These are phyloP conservation scores for Debaryomycetaceae sp. DNA, from an alignment of 1,139 yeast genomes.

Conservation along the genomic window DNA sequence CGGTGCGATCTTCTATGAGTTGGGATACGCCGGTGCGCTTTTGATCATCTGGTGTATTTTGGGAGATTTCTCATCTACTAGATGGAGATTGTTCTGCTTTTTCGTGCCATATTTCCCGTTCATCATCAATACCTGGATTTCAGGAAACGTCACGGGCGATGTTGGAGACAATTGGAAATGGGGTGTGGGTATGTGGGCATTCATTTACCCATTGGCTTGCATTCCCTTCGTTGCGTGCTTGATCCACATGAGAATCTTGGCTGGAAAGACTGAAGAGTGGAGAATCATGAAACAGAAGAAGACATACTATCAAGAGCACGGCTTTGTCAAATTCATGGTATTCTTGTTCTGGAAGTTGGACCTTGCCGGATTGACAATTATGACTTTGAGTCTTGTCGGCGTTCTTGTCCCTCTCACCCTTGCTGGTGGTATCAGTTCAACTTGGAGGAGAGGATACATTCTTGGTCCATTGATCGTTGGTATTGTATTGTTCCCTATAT, in stretches of 20 bases:
- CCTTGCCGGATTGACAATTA: conserved; percentile 26
- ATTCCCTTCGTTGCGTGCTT: conserved; percentile 28
- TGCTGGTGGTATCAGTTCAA: conserved; percentile 29
- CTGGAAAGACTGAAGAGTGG: conserved; percentile 35
- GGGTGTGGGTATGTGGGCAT: conserved; percentile 40
- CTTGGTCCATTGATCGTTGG: conserved; percentile 37
- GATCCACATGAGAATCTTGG: conserved; percentile 31
- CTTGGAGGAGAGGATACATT: conserved; percentile 27
- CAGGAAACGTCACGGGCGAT: conserved; percentile 44
- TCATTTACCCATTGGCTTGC: conserved; percentile 34
- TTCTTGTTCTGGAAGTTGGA: conserved; percentile 33
- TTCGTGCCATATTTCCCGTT: conserved; percentile 60
- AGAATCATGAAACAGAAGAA: conserved; percentile 17
- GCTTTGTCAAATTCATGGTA: conserved; percentile 15
- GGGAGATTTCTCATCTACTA: conserved; percentile 57
- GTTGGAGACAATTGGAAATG: conserved; percentile 19
- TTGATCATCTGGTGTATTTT: conserved; percentile 47
- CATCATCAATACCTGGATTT: conserved; percentile 65
- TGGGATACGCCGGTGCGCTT: conserved; percentile 59
- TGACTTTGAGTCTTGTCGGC: conserved; percentile 30
- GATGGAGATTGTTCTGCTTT: conserved; percentile 58
- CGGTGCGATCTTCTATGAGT: conserved; percentile 59
- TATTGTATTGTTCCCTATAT: conserved; percentile 26
- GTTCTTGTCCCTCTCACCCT: conserved; percentile 36
- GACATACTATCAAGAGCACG: conserved; percentile 24